Percentiles rank a stretch among this genome's conserved stretches.
These are phyloP conservation scores for Trichoderma lentiforme DNA, from an alignment of 2,329 filamentous ascomycete species.

Conservation along the genomic window DNA sequence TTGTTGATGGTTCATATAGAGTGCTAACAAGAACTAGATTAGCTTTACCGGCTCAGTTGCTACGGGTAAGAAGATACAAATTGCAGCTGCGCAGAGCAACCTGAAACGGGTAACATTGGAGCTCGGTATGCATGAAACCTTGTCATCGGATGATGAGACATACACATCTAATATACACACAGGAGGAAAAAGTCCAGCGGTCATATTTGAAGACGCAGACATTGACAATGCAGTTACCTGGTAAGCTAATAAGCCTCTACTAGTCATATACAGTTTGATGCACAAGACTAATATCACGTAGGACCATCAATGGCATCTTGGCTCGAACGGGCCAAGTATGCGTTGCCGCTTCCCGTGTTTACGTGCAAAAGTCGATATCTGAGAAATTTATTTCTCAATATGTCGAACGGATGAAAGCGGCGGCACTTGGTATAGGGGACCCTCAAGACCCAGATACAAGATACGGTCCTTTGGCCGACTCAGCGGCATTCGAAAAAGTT, in stretches of 20 bases:
- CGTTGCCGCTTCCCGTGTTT: conserved; percentile 56
- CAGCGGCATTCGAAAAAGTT: conserved; percentile 47
- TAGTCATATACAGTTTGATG: background rate
- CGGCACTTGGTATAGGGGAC: conserved; percentile 38
- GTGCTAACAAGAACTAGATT: background rate
- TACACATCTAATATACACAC: background rate
- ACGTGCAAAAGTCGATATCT: conserved; percentile 43
- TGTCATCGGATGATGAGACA: background rate
- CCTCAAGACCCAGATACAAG: conserved; percentile 32
- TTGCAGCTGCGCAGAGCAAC: conserved; percentile 61
- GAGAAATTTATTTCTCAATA: background rate
- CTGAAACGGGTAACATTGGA: conserved; percentile 64
- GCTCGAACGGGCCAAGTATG: conserved; percentile 58
- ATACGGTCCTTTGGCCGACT: conserved; percentile 49
- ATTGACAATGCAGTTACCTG: background rate
- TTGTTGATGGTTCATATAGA: background rate
- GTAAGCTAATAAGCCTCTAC: background rate
- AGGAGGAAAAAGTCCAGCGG: background rate
- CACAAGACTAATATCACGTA: conserved; percentile 15
- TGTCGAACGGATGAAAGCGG: conserved; percentile 4
- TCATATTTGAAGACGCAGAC: background rate
- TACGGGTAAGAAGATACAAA: conserved; percentile 71
- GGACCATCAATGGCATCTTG: conserved; percentile 43
- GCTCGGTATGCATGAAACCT: conserved; percentile 64
- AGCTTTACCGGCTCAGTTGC: conserved; percentile 68